A percentile compares a stretch with the other conserved stretches of the same genome.
phyloP scores from a whole-genome alignment of 1,139 yeast genomes.

The Kurtzmaniella quercitrusa region DNA sequence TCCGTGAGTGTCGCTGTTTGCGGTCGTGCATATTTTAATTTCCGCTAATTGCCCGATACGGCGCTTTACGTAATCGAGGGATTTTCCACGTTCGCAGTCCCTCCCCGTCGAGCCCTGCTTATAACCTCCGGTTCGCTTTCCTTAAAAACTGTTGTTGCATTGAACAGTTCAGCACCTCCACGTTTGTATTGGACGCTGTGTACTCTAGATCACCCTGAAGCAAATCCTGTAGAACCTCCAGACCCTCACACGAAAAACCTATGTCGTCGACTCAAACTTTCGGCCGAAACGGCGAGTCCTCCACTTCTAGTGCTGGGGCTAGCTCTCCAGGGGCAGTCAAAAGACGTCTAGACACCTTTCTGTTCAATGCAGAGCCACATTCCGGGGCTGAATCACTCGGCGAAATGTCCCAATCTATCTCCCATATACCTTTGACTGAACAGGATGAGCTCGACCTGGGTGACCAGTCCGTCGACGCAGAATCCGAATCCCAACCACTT shows the following conservation, averaged over 20 bases:
- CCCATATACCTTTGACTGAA: background rate
- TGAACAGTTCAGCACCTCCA: background rate
- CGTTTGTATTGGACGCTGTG: background rate
- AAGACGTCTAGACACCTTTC: slow-evolving; percentile 2
- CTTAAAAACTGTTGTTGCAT: background rate
- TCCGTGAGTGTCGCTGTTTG: background rate
- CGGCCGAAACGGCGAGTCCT: background rate
- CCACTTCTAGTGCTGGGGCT: slow-evolving; percentile 6
- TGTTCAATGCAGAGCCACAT: background rate
- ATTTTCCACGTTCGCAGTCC: background rate
- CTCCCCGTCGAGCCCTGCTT: slow-evolving; percentile 1
- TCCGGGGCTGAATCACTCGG: background rate
- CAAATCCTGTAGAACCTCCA: background rate
- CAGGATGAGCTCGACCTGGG: background rate
- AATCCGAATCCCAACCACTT: background rate
- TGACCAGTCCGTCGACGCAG: background rate
- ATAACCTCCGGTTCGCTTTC: slow-evolving; percentile 1
- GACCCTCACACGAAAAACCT: background rate
- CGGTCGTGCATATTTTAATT: background rate
- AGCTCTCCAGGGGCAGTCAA: slow-evolving; percentile 3
- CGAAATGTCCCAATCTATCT: background rate
- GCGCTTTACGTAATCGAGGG: slow-evolving; percentile 5
- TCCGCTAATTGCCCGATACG: background rate
- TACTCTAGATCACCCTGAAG: background rate
- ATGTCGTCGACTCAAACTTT: slow-evolving; percentile 3